Evolutionary conservation across 768 basidiomycete genomes (phyloP), one percentile per base, ranked within the genome.

Genomic region (Suillus luteus): DNA sequence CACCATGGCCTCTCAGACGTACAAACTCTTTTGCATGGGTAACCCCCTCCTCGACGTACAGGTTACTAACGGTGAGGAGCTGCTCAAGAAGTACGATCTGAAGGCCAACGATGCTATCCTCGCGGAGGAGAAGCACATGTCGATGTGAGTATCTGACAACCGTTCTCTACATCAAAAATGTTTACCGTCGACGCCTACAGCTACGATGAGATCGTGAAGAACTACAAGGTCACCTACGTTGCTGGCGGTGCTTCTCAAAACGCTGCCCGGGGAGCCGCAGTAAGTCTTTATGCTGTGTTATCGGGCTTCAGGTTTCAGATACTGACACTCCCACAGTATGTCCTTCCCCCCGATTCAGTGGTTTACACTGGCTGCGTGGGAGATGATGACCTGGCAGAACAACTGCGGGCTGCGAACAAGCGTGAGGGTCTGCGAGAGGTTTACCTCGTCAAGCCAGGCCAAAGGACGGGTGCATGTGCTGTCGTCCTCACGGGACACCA

Each of bases 211-310:
- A 77, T 98, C 66, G 86, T 91, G 54, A 84, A 83, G 64, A 83
- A 93, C 64, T 78, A 91, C 76, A 70, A 90, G 65, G 85, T 94
- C 59, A 89, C 88, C 59, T 99, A 95, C 72, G 96, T 99, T 60
- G 96, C 97, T 60, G 97, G 97, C 65, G 97, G 97, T 71, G 96
- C 97, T 35, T 87, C 93, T 35, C 97, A 99, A 77, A 99, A 99
- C 73, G 87, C 96, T 71, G 96, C 96, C 62, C 92, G 97, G 58
- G 96, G 89, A 67, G 97, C 96, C 69, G 95, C 97, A 52, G 96
- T 97, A 76, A 65, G 94, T 78, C 37, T 48, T 55, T 54, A 33
- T 33, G 31, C 2, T 6, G 10, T 54, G 15, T 31, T 57, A 67
- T 60, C 44, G 59, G 38, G 19, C 31, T 22, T 55, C 38, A 22